Base-by-base conservation (phyloP, 148 eudicot genomes). In the Fagopyrum tataricum region DNA sequence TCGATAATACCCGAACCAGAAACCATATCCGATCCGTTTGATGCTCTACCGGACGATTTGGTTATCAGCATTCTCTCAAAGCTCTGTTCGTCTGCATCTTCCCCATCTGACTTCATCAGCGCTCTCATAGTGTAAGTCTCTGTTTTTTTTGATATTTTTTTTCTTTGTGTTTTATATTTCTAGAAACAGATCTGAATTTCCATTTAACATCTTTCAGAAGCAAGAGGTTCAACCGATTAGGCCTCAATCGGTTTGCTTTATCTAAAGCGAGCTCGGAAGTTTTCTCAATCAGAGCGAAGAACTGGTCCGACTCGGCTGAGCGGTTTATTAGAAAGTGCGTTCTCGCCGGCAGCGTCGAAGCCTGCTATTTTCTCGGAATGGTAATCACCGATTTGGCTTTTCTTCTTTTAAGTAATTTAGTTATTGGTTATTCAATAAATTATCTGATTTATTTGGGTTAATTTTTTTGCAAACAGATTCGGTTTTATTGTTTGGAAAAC, bases 321-420 rank as follows among this genome's bases (percentile, higher is more conserved):
- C 77, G 79, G 73, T 85, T 85, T 17, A 46, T 85, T 43, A 76
- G 64, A 52, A 72, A 7, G 26, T 85, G 88, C 64, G 79, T 78
- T 31, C 47, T 24, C 68, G 53, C 83, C 73, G 85, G 88, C 67
- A 85, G 76, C 80, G 24, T 74, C 4, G 88, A 85, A 70, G 88
- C 88, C 6, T 76, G 71, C 55, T 85, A 80, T 72, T 67, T 75
- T 53, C 84, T 85, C n/a, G 88, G 88, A 55, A 82, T 85, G 88
- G 88, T 85, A 23, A 67, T 15, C 4, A 15, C 46, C 46, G n/a
- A 1, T 67, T 43, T 6, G 39, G 3, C 17, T 20, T 44, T 24
- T 24, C 5, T 14, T 7, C 20, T 47, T 6, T 6, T 17, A 7
- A 52, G 6, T 17, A 18, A 0, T 8, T 4, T 52, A 5, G 2